phyloP scores from a whole-genome alignment of 2,329 filamentous ascomycete species.

The Onygenales sp. region DNA sequence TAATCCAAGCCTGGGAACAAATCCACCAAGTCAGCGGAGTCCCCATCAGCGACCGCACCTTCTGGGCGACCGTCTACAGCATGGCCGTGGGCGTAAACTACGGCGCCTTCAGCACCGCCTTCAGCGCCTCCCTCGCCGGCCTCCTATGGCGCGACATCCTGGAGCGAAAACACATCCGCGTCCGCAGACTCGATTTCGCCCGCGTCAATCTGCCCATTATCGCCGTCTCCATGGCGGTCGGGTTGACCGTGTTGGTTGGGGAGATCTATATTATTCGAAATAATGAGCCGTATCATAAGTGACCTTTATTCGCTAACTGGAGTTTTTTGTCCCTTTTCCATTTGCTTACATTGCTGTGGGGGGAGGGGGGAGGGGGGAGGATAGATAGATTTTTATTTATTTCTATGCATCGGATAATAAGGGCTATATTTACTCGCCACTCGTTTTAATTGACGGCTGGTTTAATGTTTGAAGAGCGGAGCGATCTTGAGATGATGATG shows the following conservation, averaged over 20 bases:
- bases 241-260: conserved; percentile 51
- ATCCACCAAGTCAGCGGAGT: conserved; percentile 44
- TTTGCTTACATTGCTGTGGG: too few relatives aligned
- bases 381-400: too few relatives aligned
- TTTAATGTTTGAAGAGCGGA: too few relatives aligned
- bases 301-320: too few relatives aligned
- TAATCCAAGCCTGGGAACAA: conserved; percentile 58
- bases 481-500: too few relatives aligned
- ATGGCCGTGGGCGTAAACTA: conserved; percentile 70
- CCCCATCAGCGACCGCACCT: conserved; percentile 53
- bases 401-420: too few relatives aligned
- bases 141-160: conserved; percentile 66
- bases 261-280: conserved; percentile 53
- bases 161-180: conserved; percentile 56
- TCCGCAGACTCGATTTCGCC: conserved; percentile 56
- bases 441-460: too few relatives aligned
- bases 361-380: too few relatives aligned
- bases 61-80: conserved; percentile 65
- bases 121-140: conserved; percentile 62
- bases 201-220: conserved; percentile 63
- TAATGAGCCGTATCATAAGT: conserved; percentile 24
- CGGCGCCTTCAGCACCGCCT: conserved; percentile 62
- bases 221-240: conserved; percentile 56
- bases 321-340: too few relatives aligned
- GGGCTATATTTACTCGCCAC: too few relatives aligned